A percentile compares a stretch with the other conserved stretches of the same genome.
Conservation (phyloP, 495 filamentous ascomycete species). For the Neurospora sp. region DNA sequence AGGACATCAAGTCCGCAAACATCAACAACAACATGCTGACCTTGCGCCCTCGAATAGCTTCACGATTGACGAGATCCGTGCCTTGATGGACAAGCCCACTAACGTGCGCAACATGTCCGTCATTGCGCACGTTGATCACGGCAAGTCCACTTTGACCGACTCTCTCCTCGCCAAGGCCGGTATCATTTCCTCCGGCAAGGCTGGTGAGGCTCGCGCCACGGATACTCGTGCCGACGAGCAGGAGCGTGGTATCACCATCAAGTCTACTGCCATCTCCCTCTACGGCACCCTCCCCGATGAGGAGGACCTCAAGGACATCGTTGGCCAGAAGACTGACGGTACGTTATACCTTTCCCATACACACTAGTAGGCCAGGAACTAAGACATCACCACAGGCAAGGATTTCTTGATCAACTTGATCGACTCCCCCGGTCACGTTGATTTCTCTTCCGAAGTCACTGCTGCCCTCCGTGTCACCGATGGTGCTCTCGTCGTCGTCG, state of each 20-base stretch:
- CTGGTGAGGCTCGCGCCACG: slow-evolving; percentile 89
- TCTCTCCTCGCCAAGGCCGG: slow-evolving; percentile 97
- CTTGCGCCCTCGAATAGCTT: slow-evolving; percentile 54
- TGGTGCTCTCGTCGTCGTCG: slow-evolving; percentile 98
- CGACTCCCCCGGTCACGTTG: slow-evolving; percentile 99
- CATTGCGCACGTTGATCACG: slow-evolving; percentile 99
- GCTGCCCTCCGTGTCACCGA: slow-evolving; percentile 99
- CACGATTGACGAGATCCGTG: slow-evolving; percentile 96
- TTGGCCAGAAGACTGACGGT: slow-evolving; percentile 68
- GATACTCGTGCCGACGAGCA: slow-evolving; percentile 97
- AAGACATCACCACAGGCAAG: slow-evolving; percentile 33
- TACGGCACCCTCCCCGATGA: slow-evolving; percentile 74
- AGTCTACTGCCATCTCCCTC: slow-evolving; percentile 98
- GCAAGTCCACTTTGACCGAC: slow-evolving; percentile 98
- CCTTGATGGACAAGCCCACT: slow-evolving; percentile 87
- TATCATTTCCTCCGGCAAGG: slow-evolving; percentile 98
- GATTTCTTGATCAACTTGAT: slow-evolving; percentile 99
- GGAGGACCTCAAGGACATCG: slow-evolving; percentile 91
- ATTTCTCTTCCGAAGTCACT: slow-evolving; percentile 99
- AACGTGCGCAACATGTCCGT: slow-evolving; percentile 99
- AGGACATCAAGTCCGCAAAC: slow-evolving; percentile 16
- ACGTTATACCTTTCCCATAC: neutral
- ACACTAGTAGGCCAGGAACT: neutral
- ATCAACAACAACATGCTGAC: slow-evolving; percentile 17
- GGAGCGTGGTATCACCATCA: slow-evolving; percentile 99